Evolutionary conservation across 768 basidiomycete species (phyloP).

Genomic region (Psilocybe cyanescens): DNA sequence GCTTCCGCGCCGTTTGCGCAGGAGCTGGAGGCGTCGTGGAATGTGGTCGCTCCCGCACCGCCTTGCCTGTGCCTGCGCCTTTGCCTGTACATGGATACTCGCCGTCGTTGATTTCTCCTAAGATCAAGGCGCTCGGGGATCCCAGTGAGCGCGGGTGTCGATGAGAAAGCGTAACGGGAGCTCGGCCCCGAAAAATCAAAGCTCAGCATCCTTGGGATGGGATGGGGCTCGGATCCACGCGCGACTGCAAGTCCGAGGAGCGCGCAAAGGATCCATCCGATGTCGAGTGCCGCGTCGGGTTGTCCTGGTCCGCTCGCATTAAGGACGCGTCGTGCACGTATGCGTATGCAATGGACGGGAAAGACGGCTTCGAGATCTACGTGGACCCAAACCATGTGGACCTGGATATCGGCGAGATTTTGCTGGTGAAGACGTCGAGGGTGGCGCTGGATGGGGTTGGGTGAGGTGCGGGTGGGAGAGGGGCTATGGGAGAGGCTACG

Average conservation of each 20-base stretch:
- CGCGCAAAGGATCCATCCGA: conserved; percentile 20
- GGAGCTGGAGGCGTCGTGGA: conserved; percentile 38
- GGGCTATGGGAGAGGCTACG: conserved; percentile 44
- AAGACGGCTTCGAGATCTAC: conserved; percentile 67
- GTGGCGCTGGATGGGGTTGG: conserved; percentile 59
- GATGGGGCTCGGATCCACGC: conserved; percentile 18
- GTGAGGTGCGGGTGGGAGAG: conserved; percentile 38
- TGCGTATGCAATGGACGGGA: conserved; percentile 6
- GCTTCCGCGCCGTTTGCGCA: conserved; percentile 27
- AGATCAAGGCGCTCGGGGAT: background rate
- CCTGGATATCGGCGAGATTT: conserved; percentile 67
- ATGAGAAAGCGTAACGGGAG: conserved; percentile 26
- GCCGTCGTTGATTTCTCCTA: conserved; percentile 28
- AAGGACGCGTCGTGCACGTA: background rate
- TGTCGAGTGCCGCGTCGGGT: conserved; percentile 43
- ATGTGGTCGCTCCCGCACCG: no score
- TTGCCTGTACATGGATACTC: no score
- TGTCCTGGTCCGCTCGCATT: background rate
- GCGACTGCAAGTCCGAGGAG: conserved; percentile 31
- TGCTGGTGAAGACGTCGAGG: conserved; percentile 78
- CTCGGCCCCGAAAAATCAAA: conserved; percentile 80
- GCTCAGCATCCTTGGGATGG: conserved; percentile 41
- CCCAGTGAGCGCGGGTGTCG: conserved; percentile 12
- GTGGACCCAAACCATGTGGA: conserved; percentile 62
- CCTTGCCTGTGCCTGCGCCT: no score